Conservation (phyloP, 805 yeast species). For the Tetrapisispora nanseiensis region DNA sequence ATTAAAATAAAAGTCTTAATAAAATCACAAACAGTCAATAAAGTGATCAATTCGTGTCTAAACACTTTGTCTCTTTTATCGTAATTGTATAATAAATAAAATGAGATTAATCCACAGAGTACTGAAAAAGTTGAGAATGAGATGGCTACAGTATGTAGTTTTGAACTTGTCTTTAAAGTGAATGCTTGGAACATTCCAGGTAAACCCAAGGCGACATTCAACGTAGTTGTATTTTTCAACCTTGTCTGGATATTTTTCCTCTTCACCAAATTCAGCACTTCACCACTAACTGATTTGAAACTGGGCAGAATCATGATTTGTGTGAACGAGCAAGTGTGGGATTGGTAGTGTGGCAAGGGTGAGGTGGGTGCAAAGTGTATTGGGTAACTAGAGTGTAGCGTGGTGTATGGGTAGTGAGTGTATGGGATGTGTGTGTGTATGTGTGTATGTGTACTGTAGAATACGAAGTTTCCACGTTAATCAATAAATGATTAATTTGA, state of each 20-base stretch:
- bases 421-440: too few species aligned
- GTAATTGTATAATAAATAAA: constrained; percentile 51
- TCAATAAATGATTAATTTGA: too few species aligned
- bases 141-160: constrained; percentile 36
- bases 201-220: constrained; percentile 24
- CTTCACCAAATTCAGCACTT: neutral
- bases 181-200: constrained; percentile 29
- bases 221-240: constrained; percentile 22
- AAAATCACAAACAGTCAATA: constrained; percentile 63
- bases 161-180: constrained; percentile 8
- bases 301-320: neutral
- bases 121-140: constrained; percentile 42
- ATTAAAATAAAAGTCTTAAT: constrained; percentile 61
- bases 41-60: constrained; percentile 60
- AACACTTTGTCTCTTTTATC: constrained; percentile 56
- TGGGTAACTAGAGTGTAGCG: too few species aligned
- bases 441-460: too few species aligned
- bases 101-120: constrained; percentile 44
- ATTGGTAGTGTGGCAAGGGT: neutral
- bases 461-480: too few species aligned
- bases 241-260: neutral
- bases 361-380: too few species aligned
- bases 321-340: neutral
- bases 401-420: too few species aligned
- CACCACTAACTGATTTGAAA: neutral